Percentiles rank a stretch among this genome's conserved stretches.
These are phyloP conservation scores for Pilobolus umbonatus DNA, from an alignment of 192 early-diverging fungal species.

Conservation along the genomic window DNA sequence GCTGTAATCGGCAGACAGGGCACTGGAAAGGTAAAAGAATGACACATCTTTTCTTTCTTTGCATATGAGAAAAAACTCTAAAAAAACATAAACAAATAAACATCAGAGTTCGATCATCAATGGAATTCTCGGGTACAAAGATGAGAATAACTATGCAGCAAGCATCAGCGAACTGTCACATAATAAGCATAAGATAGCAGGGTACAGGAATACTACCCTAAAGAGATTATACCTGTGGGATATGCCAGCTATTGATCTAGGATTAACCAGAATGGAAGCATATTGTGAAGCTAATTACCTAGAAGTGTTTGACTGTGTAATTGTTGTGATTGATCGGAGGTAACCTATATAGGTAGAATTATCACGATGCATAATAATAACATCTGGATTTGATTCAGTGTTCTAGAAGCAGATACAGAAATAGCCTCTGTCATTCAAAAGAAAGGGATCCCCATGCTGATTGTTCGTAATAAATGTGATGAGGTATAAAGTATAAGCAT, in stretches of 20 bases:
- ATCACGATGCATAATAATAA: not conserved
- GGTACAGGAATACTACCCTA: conserved; percentile 29
- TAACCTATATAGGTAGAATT: not conserved
- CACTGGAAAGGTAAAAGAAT: conserved; percentile 36
- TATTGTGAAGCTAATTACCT: conserved; percentile 39
- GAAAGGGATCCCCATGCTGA: conserved; percentile 26
- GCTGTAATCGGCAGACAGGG: conserved; percentile 33
- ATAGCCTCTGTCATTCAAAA: too few species aligned
- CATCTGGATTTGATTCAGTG: conserved; percentile 13
- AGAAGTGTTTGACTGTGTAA: conserved; percentile 34
- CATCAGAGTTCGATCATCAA: conserved; percentile 32
- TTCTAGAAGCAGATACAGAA: conserved; percentile 20
- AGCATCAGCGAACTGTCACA: conserved; percentile 21
- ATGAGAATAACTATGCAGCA: conserved; percentile 25
- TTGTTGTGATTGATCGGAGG: conserved; percentile 34
- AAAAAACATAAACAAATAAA: not conserved
- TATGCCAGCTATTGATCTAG: conserved; percentile 30
- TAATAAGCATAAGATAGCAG: too few species aligned
- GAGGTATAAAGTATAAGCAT: conserved; percentile 12
- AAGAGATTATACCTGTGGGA: conserved; percentile 35
- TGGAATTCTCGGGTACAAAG: conserved; percentile 33
- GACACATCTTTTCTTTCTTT: conserved; percentile 12
- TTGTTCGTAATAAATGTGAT: conserved; percentile 31
- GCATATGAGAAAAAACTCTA: not conserved
- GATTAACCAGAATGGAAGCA: conserved; percentile 20